These are phyloP conservation scores for Verticillium isaacii DNA, from an alignment of 2,329 filamentous ascomycete genomes.

Conservation along the genomic window DNA sequence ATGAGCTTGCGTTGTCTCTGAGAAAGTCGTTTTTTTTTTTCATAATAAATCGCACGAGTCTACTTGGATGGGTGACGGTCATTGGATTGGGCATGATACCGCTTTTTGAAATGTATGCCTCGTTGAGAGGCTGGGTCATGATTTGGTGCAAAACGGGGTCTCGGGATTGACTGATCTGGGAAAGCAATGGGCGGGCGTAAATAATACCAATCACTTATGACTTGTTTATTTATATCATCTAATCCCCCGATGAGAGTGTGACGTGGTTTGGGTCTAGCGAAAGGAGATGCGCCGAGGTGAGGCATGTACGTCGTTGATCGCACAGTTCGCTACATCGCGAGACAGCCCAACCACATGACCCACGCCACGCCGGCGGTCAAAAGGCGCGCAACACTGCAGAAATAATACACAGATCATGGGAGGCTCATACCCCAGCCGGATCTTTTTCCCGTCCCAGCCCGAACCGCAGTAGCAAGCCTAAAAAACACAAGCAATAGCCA, in stretches of 20 bases:
- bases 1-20: neutral
- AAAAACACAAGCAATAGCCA: neutral
- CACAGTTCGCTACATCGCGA: neutral
- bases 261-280: too few species aligned
- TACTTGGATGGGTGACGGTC: neutral
- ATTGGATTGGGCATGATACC: too few species aligned
- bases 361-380: neutral
- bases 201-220: neutral
- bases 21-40: too few species aligned
- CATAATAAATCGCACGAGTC: too few species aligned
- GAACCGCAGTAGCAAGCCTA: neutral
- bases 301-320: too few species aligned
- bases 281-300: too few species aligned
- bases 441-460: neutral
- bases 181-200: neutral
- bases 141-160: neutral
- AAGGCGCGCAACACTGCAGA: neutral
- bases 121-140: neutral
- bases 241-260: too few species aligned
- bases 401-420: neutral
- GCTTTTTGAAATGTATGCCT: too few species aligned
- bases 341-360: neutral
- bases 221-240: neutral
- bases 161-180: too few species aligned
- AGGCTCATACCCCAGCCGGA: neutral